Base-by-base conservation (phyloP, 495 filamentous ascomycete species). In the Viridothelium virens region DNA sequence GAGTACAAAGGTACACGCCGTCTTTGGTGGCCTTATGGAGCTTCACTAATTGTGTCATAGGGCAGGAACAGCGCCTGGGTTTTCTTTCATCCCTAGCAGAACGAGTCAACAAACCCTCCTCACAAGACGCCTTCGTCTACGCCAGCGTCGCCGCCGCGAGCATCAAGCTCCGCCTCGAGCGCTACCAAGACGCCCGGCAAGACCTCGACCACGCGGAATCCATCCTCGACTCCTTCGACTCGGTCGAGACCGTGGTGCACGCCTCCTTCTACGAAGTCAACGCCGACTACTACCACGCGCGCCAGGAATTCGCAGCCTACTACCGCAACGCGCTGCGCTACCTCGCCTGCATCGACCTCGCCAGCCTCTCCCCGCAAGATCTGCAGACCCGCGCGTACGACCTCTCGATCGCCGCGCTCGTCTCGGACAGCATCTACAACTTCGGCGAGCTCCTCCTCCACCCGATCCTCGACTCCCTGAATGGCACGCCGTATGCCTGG, bases 371-470 rank as follows among this genome's bases (percentile, higher is more conserved):
- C 36, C 79, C 83, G 65, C 74, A 77, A 39, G 94, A 97, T 75
- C 88, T 89, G 68, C 85, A 84, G 73, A 81, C 81, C 56, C 89
- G 92, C 61, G 94, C 94, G 61, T 93, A 96, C 80, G 91, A 96
- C 78, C 89, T 99, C 66, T 85, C 86, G 72, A 87, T 99, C 59
- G 92, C 95, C 25, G 94, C 94, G 12, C 83, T 99, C 10, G 88
- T 96, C 41, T 96, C 91, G 62, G 91, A 92, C 74, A 86, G 84
- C 68, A 97, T 97, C 79, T 97, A 97, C 84, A 99, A 97, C 83
- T 99, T 99, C 68, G 94, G 94, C 77, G 94, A 99, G 82, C 91
- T 99, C 4, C 87, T 99, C 31, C 86, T 97, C 66, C 94, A 99
- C 79, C 95, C 94, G 5, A 95, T 99, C 72, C 87, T 97, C 65